Percentiles rank a stretch among this genome's conserved stretches.
Evolutionary conservation across 352 stramenopile genomes (phyloP).

Genomic region (Globisporangium nagaii): DNA sequence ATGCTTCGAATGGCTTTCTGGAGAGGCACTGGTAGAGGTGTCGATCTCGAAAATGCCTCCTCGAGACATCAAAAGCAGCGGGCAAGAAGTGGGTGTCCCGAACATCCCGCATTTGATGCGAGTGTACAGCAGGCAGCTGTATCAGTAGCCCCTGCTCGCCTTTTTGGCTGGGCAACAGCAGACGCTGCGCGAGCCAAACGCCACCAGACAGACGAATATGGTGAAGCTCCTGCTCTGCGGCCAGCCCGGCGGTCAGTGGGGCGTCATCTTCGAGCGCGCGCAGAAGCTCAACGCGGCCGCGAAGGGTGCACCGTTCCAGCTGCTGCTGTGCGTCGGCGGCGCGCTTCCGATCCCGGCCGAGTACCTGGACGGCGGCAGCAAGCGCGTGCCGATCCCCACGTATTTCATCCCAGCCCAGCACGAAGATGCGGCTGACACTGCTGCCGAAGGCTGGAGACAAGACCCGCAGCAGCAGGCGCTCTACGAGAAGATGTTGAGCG

Average conservation of each 20-base stretch:
- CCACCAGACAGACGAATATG: conserved; percentile 31
- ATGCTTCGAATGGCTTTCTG: no score
- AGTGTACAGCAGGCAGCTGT: no score
- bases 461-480: conserved; percentile 26
- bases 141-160: no score
- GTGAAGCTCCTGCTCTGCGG: conserved; percentile 75
- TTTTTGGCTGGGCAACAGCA: no score
- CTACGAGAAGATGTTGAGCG: conserved; percentile 30
- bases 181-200: no score
- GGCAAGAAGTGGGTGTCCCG: no score
- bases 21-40: no score
- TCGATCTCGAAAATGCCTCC: no score
- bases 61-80: no score
- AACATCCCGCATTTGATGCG: no score
- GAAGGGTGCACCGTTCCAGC: conserved; percentile 53
- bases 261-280: conserved; percentile 59
- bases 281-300: conserved; percentile 57
- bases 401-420: conserved; percentile 46
- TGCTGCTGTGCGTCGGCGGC: conserved; percentile 53
- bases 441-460: no score
- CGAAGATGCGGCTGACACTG: conserved; percentile 14
- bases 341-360: conserved; percentile 47
- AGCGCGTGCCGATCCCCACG: conserved; percentile 46
- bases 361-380: conserved; percentile 32
- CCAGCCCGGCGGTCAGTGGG: conserved; percentile 52